Evolutionary conservation across 2,329 filamentous ascomycete genomes (phyloP), one percentile per base, ranked within the genome.

Genomic region (Colletotrichum sp.): DNA sequence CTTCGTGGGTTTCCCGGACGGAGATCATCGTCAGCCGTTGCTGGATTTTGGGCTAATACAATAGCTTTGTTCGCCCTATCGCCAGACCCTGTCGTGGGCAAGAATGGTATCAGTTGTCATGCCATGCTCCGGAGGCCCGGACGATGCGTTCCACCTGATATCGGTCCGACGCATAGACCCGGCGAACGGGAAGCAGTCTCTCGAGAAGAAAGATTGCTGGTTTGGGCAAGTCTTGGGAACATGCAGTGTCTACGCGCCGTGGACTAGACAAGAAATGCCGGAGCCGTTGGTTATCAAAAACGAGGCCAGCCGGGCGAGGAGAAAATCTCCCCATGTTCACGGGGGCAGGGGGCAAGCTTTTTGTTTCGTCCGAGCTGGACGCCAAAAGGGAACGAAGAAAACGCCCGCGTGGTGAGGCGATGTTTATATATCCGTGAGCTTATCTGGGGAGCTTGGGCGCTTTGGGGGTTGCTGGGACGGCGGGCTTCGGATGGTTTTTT

Each of bases 341-440:
- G 39, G 44, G 16, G n/a, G 4, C 34, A 22, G 44, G 44, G 44
- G n/a, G 44, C n/a, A 22, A 22, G 44, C 44, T 32, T 28, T 61
- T 63, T 60, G 36, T 63, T 70, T 70, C 44, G 65, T 74, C 71
- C 66, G 57, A 74, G 71, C 71, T 19, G 44, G 25, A 15, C 65
- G 57, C 71, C 32, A 64, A 36, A 70, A 16, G 34, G 0, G 57
- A 69, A 39, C 71, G 22, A 39, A 6, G 32, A 9, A 64, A 28
- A 19, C 5, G 71, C 39, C 59, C 25, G 57, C 64, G 71, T 44
- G 59, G 22, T 36, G 36, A 12, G n/a, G 44, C n/a, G 57, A 30
- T 28, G 55, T 22, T n/a, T 13, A 7, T 64, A n/a, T 28, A 57
- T 59, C 65, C 19, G 66, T 65, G 66, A 55, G 30, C 25, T 52